These are phyloP conservation scores for Globisporangium mamillatum DNA, from an alignment of 352 stramenopile species.

Conservation along the genomic window DNA sequence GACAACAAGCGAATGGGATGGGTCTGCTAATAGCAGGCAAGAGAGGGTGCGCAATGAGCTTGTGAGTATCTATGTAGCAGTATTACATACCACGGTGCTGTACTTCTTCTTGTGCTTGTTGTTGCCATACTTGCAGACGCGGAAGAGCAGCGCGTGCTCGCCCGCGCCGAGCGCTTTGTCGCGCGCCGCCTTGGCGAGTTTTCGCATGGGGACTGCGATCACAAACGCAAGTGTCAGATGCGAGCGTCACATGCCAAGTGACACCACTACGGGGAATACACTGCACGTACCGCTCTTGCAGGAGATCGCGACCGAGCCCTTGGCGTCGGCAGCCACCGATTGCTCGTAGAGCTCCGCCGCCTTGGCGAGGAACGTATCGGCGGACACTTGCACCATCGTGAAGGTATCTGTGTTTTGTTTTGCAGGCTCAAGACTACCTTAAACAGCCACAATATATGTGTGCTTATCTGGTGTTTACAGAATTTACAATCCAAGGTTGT, in stretches of 20 bases:
- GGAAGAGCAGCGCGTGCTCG: constrained; percentile 70
- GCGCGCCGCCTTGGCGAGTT: constrained; percentile 7
- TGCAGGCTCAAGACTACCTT: too few species aligned
- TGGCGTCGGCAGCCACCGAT: constrained; percentile 23
- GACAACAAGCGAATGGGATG: neutral
- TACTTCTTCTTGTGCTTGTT: constrained; percentile 88
- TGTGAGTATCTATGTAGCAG: neutral
- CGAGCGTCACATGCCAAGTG: constrained; percentile 6
- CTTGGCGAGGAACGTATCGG: constrained; percentile 62
- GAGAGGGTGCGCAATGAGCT: neutral
- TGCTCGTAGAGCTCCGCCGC: constrained; percentile 53
- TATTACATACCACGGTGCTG: constrained; percentile 56
- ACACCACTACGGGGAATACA: neutral
- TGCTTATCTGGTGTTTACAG: too few species aligned
- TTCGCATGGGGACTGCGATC: constrained; percentile 18
- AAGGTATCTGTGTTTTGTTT: too few species aligned
- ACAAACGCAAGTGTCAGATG: neutral
- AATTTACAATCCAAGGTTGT: neutral
- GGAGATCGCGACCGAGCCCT: constrained; percentile 54
- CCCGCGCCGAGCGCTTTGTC: constrained; percentile 37
- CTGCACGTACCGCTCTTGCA: constrained; percentile 62
- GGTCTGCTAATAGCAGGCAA: neutral
- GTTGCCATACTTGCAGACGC: constrained; percentile 77
- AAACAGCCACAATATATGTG: too few species aligned
- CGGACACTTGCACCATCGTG: constrained; percentile 51